Evolutionary conservation across 495 filamentous ascomycete genomes (phyloP).

Genomic region (Amphirosellinia nigrospora): DNA sequence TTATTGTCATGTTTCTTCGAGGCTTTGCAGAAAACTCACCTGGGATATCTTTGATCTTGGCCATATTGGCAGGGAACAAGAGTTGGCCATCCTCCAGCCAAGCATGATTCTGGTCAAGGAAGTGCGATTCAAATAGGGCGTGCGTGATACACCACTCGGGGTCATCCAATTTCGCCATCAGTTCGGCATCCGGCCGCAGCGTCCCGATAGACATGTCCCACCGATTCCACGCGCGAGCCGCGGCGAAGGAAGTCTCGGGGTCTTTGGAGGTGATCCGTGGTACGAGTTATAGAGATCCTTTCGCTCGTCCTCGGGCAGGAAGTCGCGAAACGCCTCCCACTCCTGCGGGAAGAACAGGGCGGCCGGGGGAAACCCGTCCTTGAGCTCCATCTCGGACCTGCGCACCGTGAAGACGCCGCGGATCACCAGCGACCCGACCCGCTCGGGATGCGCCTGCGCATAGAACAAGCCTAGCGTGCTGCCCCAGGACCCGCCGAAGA

Average conservation of each 20-base stretch:
- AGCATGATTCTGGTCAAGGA: constrained; percentile 43
- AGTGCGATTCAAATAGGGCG: constrained; percentile 50
- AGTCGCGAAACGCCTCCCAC: constrained; percentile 45
- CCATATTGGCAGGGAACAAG: constrained; percentile 39
- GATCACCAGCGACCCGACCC: constrained; percentile 36
- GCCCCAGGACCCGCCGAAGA: constrained; percentile 60
- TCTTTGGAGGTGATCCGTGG: constrained; percentile 42
- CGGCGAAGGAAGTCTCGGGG: constrained; percentile 26
- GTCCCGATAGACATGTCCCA: constrained; percentile 47
- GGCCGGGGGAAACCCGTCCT: constrained; percentile 37
- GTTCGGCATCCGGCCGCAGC: constrained; percentile 33
- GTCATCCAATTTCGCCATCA: constrained; percentile 39
- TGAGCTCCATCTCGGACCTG: constrained; percentile 40
- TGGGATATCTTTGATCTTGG: constrained; percentile 50
- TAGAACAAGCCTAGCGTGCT: constrained; percentile 51
- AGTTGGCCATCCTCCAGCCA: constrained; percentile 49
- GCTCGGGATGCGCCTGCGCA: constrained; percentile 48
- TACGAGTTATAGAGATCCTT: constrained; percentile 40
- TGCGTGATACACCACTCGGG: constrained; percentile 45
- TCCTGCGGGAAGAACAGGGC: constrained; percentile 49
- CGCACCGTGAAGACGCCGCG: constrained; percentile 49
- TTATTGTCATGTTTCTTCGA: background rate
- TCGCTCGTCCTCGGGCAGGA: constrained; percentile 44
- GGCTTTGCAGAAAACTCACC: constrained; percentile 29
- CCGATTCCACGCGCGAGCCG: constrained; percentile 43